Evolutionary conservation across 306 rosid genomes (phyloP).

Genomic region (Herpetospermum pedunculosum): DNA sequence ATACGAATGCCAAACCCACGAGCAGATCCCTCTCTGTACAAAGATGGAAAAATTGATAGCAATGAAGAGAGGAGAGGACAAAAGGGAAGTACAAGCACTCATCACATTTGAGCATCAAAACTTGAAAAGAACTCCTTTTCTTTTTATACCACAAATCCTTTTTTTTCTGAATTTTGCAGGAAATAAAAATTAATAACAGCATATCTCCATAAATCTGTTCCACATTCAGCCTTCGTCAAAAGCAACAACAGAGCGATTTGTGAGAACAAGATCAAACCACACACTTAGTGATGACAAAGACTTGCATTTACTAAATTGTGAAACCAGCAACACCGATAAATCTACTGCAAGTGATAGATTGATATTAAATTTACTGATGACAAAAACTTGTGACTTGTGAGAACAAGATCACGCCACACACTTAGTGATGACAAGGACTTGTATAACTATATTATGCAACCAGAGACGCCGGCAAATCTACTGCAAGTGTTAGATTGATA

Average conservation of each 20-base stretch:
- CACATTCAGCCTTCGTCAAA: neutral
- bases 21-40: conserved; percentile 68
- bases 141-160: neutral
- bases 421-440: neutral
- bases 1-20: conserved; percentile 67
- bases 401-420: neutral
- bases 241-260: neutral
- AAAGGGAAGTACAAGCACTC: neutral
- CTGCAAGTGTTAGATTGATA: neutral
- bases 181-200: neutral
- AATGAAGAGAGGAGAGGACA: neutral
- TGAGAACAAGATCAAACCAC: neutral
- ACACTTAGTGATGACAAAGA: neutral
- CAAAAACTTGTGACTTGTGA: neutral
- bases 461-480: neutral
- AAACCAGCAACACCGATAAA: neutral
- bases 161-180: neutral
- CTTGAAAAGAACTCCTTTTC: neutral
- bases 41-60: conserved; percentile 4
- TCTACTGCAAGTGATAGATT: neutral
- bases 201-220: neutral
- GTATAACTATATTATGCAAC: neutral
- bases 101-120: neutral
- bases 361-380: neutral
- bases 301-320: neutral